Evolutionary conservation across 805 yeast species (phyloP).

Genomic region (Teunomyces panamensis): DNA sequence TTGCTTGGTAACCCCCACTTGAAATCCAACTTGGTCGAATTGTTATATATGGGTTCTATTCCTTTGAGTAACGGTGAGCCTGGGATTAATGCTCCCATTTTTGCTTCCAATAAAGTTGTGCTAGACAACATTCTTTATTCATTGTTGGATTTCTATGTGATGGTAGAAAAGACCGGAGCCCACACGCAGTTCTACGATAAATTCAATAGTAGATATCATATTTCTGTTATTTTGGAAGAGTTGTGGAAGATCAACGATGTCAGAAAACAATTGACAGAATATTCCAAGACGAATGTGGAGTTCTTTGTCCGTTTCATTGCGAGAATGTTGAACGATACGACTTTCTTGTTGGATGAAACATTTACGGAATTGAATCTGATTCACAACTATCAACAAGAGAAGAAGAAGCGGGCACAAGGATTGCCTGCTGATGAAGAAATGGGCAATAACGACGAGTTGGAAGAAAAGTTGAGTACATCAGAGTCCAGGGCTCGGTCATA

Average conservation of each 20-base stretch:
- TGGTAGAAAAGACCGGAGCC: slow-evolving; percentile 94
- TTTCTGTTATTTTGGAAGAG: slow-evolving; percentile 77
- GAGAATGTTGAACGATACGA: slow-evolving; percentile 90
- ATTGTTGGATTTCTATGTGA: slow-evolving; percentile 84
- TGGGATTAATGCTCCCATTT: slow-evolving; percentile 70
- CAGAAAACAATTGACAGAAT: slow-evolving; percentile 63
- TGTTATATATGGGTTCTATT: slow-evolving; percentile 70
- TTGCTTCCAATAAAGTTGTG: slow-evolving; percentile 62
- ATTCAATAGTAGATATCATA: slow-evolving; percentile 84
- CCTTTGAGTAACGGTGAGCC: slow-evolving; percentile 55
- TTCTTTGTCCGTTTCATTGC: slow-evolving; percentile 93
- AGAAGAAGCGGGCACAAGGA: slow-evolving; percentile 45
- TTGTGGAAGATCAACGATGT: slow-evolving; percentile 76
- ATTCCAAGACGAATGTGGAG: slow-evolving; percentile 66
- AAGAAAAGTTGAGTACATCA: slow-evolving; percentile 53
- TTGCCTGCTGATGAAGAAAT: slow-evolving; percentile 30
- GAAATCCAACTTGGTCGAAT: slow-evolving; percentile 79
- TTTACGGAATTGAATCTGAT: slow-evolving; percentile 74
- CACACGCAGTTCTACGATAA: slow-evolving; percentile 94
- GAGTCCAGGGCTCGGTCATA: slow-evolving; percentile 79
- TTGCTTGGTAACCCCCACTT: slow-evolving; percentile 88
- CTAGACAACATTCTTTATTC: slow-evolving; percentile 71
- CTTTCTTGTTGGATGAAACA: slow-evolving; percentile 88
- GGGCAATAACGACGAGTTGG: slow-evolving; percentile 62
- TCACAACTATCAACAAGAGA: slow-evolving; percentile 69